These are phyloP conservation scores for Prunus mira DNA, from an alignment of 306 rosid species.

Conservation along the genomic window DNA sequence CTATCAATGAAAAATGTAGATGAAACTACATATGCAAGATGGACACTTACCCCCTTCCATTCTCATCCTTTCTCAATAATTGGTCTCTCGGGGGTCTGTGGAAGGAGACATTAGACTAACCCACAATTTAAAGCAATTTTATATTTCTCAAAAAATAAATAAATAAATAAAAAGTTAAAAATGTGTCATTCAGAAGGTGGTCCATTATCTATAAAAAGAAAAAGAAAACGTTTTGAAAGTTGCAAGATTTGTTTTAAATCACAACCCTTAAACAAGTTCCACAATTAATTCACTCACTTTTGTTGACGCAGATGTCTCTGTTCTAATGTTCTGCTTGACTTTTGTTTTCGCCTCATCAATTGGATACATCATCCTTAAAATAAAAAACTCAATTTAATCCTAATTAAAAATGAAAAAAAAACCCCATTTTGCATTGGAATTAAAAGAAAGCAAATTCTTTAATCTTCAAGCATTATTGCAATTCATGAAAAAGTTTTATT, in stretches of 20 bases:
- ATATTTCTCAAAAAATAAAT: neutral
- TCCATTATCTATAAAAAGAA: neutral
- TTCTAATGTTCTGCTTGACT: neutral
- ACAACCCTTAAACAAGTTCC: neutral
- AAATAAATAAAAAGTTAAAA: neutral
- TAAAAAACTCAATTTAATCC: too few relatives aligned
- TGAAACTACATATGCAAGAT: neutral
- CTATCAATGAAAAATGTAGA: neutral
- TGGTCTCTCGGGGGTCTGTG: neutral
- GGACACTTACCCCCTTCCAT: neutral
- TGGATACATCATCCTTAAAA: too few relatives aligned
- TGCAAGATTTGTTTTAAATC: neutral
- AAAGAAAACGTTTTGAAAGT: neutral
- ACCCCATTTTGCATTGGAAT: slow-evolving; percentile 7
- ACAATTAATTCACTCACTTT: slow-evolving; percentile 5
- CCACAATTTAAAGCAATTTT: neutral
- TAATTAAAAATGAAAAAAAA: too few relatives aligned
- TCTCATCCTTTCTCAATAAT: neutral
- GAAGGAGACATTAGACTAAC: neutral
- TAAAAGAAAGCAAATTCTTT: slow-evolving; percentile 1
- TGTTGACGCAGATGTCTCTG: slow-evolving; percentile 1
- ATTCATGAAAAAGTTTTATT: slow-evolving; percentile 5
- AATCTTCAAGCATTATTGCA: slow-evolving; percentile 8
- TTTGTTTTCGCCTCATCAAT: too few relatives aligned
- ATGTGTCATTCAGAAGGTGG: neutral